Base-by-base conservation (phyloP, 2,329 filamentous ascomycete genomes). In the Pyrenochaeta sp. region DNA sequence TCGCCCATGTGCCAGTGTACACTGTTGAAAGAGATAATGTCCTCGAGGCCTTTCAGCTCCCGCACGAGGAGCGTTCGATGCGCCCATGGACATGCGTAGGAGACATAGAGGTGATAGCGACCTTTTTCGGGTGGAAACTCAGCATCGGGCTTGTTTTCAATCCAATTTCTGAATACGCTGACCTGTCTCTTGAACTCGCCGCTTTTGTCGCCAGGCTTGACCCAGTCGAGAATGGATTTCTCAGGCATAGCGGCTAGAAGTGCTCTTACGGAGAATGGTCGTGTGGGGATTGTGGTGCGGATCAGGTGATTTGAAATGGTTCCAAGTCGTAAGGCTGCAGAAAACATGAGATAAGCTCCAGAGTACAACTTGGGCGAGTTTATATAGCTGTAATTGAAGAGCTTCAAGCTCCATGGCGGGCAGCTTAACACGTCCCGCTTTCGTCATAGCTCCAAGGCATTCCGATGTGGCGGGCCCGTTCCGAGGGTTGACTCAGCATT, bases 51-150 rank as follows among this genome's bases (percentile, higher is more conserved):
- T 77, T 97, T 99, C 63, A 99, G 81, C 69, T 90, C 87, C 45
- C 93, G 83, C 2, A 89, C 88, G 58, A 97, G 96, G 55, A 97
- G 79, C 0, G 90, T 87, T 29, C 94, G 86, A 65, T 90, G 90
- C 4, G 93, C 92, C 92, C 92, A 96, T 3, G 92, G 92, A 72
- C 92, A 96, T 6, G 92, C 92, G 73, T 96, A 96, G 63, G 88
- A 93, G 57, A 96, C 87, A 68, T 93, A 99, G 60, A 99, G 84
- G 74, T 99, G 94, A 71, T 99, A 99, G 42, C 94, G 82, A 39
- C 82, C 90, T 74, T 89, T 90, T 74, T 97, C 93, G 1, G 90
- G 82, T 4, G 90, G 88, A 60, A 91, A 96, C 69, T 86, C 75
- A 4, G 89, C 87, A 28, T 82, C 86, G 1, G 83, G 73, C 58